Base-by-base conservation (phyloP, 257 asterid genomes). In the Vinca minor region DNA sequence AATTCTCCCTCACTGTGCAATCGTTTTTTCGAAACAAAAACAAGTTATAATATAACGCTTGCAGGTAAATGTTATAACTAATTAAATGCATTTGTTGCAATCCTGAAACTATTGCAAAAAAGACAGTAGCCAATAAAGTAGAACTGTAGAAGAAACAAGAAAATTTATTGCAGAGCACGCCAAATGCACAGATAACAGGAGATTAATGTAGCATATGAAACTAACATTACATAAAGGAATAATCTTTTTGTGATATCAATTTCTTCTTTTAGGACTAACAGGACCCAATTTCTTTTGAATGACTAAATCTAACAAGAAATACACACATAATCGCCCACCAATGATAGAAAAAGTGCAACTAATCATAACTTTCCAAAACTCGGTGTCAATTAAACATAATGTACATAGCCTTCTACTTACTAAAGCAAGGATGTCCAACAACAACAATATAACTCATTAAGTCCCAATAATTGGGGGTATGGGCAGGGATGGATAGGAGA, bases 1-100 rank as follows among this genome's bases (percentile, higher is more conserved):
- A 72, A 67, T 66, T 85, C 62, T 92, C 98, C 80, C 85, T 80
- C 20, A 73, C 98, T 89, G 69, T 20, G 68, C 56, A 75, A 63
- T 41, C 29, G 69, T 26, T 68, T 36, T 55, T 21, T 20, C 10
- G 5, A 57, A 48, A 13, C 41, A 55, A 17, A 32, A 35, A 7
- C 25, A 18, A 39, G 42, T 28, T 39, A 38, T 26, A 34, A n/a
- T n/a, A n/a, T n/a, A n/a, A n/a, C n/a, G n/a, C n/a, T n/a, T 4
- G 18, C 34, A 45, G 26, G 39, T 20, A 52, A 61, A 63, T 20
- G 32, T 32, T 4, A 11, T 32, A 58, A 46, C 42, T 14, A 31
- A 34, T 42, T 15, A 55, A 12, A 50, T 46, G 41, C 44, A 32
- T 26, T 18, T 15, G 21, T 10, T 4, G 10, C 17, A 60, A 31